Evolutionary conservation across 2,329 filamentous ascomycete genomes (phyloP).

Genomic region (Colletotrichum orchidophilum): DNA sequence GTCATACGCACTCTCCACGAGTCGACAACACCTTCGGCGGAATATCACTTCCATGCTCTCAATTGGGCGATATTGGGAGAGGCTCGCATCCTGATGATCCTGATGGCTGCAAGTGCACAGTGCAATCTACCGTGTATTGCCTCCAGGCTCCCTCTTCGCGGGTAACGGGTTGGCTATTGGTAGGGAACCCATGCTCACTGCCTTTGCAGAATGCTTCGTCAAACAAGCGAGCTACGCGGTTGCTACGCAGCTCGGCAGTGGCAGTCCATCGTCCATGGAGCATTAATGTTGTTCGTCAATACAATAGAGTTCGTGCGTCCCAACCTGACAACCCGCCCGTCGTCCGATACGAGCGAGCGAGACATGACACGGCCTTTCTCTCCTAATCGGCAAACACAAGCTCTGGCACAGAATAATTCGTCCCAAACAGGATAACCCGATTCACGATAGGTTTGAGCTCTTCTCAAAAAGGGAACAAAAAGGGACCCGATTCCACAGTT

Average conservation of each 20-base stretch:
- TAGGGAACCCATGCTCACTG: not conserved
- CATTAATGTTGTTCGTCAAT: not conserved
- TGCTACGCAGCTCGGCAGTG: not conserved
- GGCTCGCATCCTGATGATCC: not conserved
- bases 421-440: not conserved
- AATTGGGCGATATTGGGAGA: not conserved
- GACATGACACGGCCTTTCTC: slow-evolving; percentile 11
- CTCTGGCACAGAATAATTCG: not conserved
- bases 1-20: not conserved
- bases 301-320: slow-evolving; percentile 27
- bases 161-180: not conserved
- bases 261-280: not conserved
- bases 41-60: not conserved
- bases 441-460: not conserved
- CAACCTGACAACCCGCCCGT: slow-evolving; percentile 26
- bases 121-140: not conserved
- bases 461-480: slow-evolving; percentile 3
- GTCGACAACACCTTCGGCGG: not conserved
- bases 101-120: not conserved
- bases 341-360: slow-evolving; percentile 28
- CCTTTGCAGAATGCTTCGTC: not conserved
- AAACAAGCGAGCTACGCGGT: not conserved
- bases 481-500: slow-evolving; percentile 1
- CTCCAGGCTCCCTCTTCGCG: not conserved
- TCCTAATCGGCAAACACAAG: not conserved